Evolutionary conservation across 768 basidiomycete genomes (phyloP).

Genomic region (Tricholoma sp.): DNA sequence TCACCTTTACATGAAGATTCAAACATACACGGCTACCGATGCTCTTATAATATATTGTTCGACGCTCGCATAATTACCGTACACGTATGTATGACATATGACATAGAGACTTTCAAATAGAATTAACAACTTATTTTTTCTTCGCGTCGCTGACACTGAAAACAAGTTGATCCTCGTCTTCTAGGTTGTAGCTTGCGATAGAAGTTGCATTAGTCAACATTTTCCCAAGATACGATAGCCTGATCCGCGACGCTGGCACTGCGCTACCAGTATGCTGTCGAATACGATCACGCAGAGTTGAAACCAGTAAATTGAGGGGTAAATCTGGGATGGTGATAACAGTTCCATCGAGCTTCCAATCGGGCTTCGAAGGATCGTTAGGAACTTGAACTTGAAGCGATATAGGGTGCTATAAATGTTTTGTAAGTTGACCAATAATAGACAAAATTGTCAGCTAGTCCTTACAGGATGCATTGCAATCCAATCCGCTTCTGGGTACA

Average conservation of each 20-base stretch:
- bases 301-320: conserved; percentile 79
- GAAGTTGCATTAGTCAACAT: conserved; percentile 85
- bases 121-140: conserved; percentile 35
- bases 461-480: conserved; percentile 80
- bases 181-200: conserved; percentile 84
- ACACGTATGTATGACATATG: background rate
- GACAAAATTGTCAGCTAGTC: conserved; percentile 8
- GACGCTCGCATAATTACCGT: background rate
- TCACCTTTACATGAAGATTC: background rate
- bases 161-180: conserved; percentile 82
- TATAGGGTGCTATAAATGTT: conserved; percentile 64
- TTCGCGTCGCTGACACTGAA: conserved; percentile 74
- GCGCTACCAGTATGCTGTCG: conserved; percentile 71
- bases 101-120: background rate
- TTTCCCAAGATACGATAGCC: conserved; percentile 75
- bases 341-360: conserved; percentile 88
- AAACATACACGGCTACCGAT: background rate
- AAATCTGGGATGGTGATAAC: conserved; percentile 76
- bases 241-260: conserved; percentile 76
- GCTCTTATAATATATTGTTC: background rate
- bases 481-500: conserved; percentile 90
- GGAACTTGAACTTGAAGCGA: conserved; percentile 84
- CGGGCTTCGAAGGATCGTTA: conserved; percentile 74
- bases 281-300: conserved; percentile 87
- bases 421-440: background rate